Conservation (phyloP, 164 flowering plant species). For the Platanus orientalis region DNA sequence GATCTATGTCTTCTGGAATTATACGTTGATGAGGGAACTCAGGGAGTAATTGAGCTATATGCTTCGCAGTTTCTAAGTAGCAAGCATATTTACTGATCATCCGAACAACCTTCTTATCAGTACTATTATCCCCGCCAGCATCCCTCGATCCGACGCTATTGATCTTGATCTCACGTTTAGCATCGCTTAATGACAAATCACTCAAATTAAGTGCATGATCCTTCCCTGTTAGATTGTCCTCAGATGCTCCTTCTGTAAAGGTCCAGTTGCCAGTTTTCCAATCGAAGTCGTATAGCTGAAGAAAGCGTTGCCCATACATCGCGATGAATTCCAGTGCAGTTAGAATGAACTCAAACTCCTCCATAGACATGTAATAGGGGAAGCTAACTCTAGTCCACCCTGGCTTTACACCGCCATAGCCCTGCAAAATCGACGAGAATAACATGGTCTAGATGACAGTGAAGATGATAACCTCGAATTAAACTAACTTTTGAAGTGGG, state of each 20-base stretch:
- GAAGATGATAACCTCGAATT: too few species aligned
- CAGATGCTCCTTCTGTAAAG: slow-evolving; percentile 25
- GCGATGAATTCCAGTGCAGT: slow-evolving; percentile 69
- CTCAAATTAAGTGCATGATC: not conserved
- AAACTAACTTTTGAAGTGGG: too few species aligned
- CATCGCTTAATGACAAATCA: slow-evolving; percentile 3
- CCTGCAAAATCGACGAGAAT: slow-evolving; percentile 31
- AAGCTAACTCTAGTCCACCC: slow-evolving; percentile 85
- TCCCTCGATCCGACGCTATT: too few species aligned
- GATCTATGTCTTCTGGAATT: slow-evolving; percentile 32
- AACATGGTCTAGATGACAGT: too few species aligned
- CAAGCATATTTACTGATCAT: slow-evolving; percentile 12
- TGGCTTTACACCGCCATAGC: slow-evolving; percentile 65
- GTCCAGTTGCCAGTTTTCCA: slow-evolving; percentile 69
- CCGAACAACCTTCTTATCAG: not conserved
- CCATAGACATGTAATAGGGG: slow-evolving; percentile 63
- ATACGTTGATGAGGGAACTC: slow-evolving; percentile 37
- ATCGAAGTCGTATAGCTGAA: slow-evolving; percentile 56
- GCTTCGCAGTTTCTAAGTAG: slow-evolving; percentile 37
- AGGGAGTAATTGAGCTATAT: slow-evolving; percentile 33
- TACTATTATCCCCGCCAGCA: too few species aligned
- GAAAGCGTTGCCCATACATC: slow-evolving; percentile 63
- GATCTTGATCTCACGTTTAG: too few species aligned
- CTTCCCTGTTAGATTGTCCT: slow-evolving; percentile 13
- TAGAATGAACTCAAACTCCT: slow-evolving; percentile 70